Base-by-base conservation (phyloP, 2,329 filamentous ascomycete species). In the Bipolaris victoriae region DNA sequence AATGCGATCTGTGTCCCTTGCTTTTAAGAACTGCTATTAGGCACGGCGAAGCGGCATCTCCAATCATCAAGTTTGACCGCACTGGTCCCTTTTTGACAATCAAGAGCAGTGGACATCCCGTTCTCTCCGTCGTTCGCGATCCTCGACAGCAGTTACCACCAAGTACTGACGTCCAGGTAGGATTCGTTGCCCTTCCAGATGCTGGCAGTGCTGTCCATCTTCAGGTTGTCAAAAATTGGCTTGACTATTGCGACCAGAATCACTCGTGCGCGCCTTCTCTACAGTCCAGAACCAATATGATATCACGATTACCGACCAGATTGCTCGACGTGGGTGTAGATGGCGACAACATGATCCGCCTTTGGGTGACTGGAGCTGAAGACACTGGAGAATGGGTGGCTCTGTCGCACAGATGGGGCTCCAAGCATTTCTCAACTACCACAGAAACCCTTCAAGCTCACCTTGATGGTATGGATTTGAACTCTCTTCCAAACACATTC, bases 401-500 rank as follows among this genome's bases (percentile, higher is more conserved):
- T 1, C 22, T 67, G 4, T 67, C 64, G 9, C 58, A 67, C 49
- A 41, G 22, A 43, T 67, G 64, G 64, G 64, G 64, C 1, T 45
- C 33, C 2, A 26, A 33, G 6, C 31, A 58, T 15, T 52, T 58
- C 11, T 60, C 60, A 2, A 64, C 52, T 18, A 61, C 46, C 2
- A 36, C 9, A 2, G 20, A 50, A 16, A 60, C 55, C 4, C 49
- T 57, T 3, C 33, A 52, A 7, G 15, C 11, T 47, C 41, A 52
- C 3, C 41, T 29, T 6, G 39, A 22, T 4, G 41, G 50, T 5
- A 39, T 52, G 7, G 5, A 31, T 2, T 1, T 52, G 7, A 11
- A 2, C 7, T 15, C 15, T 3, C 50, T 68, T 5, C 67, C 67
- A 3, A 35, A 44, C 9, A 66, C 64, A 1, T 69, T 72, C 40